phyloP scores from a whole-genome alignment of 148 eudicot genomes.

The Persicaria maculosa region DNA sequence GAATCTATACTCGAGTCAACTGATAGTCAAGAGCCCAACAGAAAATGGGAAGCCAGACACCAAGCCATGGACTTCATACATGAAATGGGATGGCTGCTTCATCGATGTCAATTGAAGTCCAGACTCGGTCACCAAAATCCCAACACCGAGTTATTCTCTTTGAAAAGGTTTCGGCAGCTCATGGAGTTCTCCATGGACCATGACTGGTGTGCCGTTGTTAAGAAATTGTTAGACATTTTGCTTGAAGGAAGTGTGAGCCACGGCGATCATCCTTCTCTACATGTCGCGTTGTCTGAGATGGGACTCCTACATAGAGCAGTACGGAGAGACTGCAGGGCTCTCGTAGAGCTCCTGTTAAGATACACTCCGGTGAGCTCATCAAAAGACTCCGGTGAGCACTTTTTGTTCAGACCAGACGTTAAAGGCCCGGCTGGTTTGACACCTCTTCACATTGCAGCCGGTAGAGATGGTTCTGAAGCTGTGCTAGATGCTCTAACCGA shows the following conservation, averaged over 20 bases:
- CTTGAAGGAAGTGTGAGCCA: constrained; percentile 34
- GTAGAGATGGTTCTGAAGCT: constrained; percentile 51
- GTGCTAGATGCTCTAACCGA: constrained; percentile 77
- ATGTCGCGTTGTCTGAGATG: constrained; percentile 33
- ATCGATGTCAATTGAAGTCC: constrained; percentile 40
- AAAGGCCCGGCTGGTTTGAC: constrained; percentile 83
- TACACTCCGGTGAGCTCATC: constrained; percentile 18
- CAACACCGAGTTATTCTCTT: constrained; percentile 36
- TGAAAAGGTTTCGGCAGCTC: constrained; percentile 55
- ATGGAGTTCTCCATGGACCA: constrained; percentile 52
- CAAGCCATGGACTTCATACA: constrained; percentile 69
- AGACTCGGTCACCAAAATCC: constrained; percentile 36
- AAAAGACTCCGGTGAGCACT: neutral
- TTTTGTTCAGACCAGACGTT: constrained; percentile 67
- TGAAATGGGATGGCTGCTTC: constrained; percentile 96
- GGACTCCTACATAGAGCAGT: constrained; percentile 60
- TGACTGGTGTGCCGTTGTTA: constrained; percentile 59
- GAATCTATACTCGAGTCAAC: constrained; percentile 42
- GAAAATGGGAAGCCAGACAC: constrained; percentile 28
- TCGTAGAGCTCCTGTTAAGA: constrained; percentile 42
- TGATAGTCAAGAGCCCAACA: constrained; percentile 26
- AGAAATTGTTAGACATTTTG: constrained; percentile 38
- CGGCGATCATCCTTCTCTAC: constrained; percentile 28
- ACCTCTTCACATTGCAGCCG: constrained; percentile 84
- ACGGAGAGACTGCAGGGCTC: constrained; percentile 33